phyloP scores from a whole-genome alignment of 164 flowering plant species.

The Piper betle region DNA sequence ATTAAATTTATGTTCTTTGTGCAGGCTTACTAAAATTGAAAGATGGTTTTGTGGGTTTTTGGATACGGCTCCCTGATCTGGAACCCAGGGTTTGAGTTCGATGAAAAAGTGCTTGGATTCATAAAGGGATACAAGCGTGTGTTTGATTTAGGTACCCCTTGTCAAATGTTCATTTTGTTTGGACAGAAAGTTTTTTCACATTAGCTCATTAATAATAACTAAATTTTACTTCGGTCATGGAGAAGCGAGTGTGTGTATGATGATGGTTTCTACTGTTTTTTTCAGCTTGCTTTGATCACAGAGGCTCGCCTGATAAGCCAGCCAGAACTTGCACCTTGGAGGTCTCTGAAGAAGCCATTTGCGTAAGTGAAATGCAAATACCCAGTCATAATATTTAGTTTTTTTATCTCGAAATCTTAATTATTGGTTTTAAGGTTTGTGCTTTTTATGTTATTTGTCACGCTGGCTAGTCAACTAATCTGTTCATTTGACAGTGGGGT shows the following conservation, averaged over 20 bases:
- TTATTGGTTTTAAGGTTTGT: no score
- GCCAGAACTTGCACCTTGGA: slow-evolving; percentile 96
- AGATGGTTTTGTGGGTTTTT: slow-evolving; percentile 94
- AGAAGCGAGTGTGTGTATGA: neutral
- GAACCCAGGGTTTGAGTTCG: slow-evolving; percentile 92
- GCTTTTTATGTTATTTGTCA: no score
- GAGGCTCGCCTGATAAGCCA: slow-evolving; percentile 92
- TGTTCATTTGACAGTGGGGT: slow-evolving; percentile 63
- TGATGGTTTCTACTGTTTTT: slow-evolving; percentile 2
- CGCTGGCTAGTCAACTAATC: neutral
- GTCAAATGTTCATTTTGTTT: neutral
- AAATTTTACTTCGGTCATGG: neutral
- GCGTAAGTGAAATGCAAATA: slow-evolving; percentile 45
- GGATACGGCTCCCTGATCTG: slow-evolving; percentile 93
- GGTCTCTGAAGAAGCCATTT: slow-evolving; percentile 50
- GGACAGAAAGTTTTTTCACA: neutral
- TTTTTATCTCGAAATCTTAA: no score
- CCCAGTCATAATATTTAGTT: neutral
- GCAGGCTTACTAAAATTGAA: neutral
- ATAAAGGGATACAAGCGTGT: slow-evolving; percentile 81
- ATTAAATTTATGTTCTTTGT: neutral
- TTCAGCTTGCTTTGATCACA: slow-evolving; percentile 96
- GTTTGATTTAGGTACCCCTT: slow-evolving; percentile 65
- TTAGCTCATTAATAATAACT: neutral
- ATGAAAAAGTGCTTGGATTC: slow-evolving; percentile 75